Percentiles rank a stretch among this genome's conserved stretches.
phyloP scores from a whole-genome alignment of 805 yeast genomes.

The Candida parachauliodes region DNA sequence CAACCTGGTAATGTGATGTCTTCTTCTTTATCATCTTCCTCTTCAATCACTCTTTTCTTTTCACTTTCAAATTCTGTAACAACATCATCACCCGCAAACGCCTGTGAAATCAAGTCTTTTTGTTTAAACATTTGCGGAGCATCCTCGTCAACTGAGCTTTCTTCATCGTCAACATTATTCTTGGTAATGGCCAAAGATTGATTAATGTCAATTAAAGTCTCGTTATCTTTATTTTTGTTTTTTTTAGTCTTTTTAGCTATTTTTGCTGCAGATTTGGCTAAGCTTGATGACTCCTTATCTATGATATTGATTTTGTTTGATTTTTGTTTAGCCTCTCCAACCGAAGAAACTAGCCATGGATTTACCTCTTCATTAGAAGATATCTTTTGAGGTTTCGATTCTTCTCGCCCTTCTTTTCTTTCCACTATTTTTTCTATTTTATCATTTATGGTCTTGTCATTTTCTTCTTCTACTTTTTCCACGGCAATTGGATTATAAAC shows the following conservation, averaged over 20 bases:
- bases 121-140: conserved; percentile 60
- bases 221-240: conserved; percentile 12
- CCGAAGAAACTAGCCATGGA: conserved; percentile 34
- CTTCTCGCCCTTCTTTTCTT: conserved; percentile 17
- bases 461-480: conserved; percentile 46
- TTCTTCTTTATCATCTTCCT: conserved; percentile 84
- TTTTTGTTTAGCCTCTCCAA: conserved; percentile 19
- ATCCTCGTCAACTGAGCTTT: conserved; percentile 26
- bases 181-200: conserved; percentile 44
- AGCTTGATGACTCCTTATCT: conserved; percentile 35
- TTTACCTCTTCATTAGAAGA: conserved; percentile 21
- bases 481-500: conserved; percentile 65
- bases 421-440: conserved; percentile 26
- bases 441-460: conserved; percentile 45
- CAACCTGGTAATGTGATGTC: conserved; percentile 92
- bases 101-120: conserved; percentile 78
- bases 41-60: conserved; percentile 59
- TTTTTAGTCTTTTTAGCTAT: conserved; percentile 37
- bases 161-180: conserved; percentile 27
- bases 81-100: conserved; percentile 97
- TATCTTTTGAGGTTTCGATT: conserved; percentile 10
- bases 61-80: conserved; percentile 76
- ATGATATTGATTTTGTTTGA: conserved; percentile 28
- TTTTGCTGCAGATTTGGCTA: conserved; percentile 38
- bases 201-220: conserved; percentile 44